Conservation (phyloP, 306 rosid species). For the Senna tora region DNA sequence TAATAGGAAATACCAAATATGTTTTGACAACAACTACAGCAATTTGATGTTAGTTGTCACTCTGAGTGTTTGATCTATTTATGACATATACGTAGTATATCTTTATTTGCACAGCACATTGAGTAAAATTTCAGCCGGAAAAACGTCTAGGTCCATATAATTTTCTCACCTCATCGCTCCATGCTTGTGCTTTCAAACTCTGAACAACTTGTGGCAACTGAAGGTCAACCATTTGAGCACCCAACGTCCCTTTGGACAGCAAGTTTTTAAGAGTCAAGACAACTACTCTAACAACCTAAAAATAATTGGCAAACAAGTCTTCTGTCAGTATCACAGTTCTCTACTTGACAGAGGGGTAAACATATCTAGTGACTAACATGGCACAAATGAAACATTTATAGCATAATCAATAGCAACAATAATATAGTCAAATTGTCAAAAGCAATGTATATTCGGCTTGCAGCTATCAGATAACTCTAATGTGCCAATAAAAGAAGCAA, state of each 20-base stretch:
- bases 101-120: slow-evolving; percentile 26
- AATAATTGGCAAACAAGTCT: slow-evolving; percentile 43
- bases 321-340: slow-evolving; percentile 32
- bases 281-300: slow-evolving; percentile 96
- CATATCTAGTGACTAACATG: slow-evolving; percentile 26
- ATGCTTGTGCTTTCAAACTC: slow-evolving; percentile 97
- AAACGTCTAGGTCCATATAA: slow-evolving; percentile 20
- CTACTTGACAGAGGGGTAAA: slow-evolving; percentile 24
- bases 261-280: slow-evolving; percentile 85
- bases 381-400: slow-evolving; percentile 9
- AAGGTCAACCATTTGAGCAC: slow-evolving; percentile 95
- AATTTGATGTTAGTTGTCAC: background rate
- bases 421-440: slow-evolving; percentile 6
- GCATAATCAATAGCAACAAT: background rate
- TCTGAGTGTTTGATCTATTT: slow-evolving; percentile 12
- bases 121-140: slow-evolving; percentile 27
- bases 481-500: background rate
- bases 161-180: slow-evolving; percentile 98
- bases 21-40: slow-evolving; percentile 6
- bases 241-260: slow-evolving; percentile 84
- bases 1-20: background rate
- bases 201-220: slow-evolving; percentile 93
- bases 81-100: slow-evolving; percentile 10
- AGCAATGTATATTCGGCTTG: slow-evolving; percentile 16
- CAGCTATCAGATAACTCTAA: slow-evolving; percentile 26